Percentiles rank a stretch among this genome's conserved stretches.
Conservation (phyloP, 345 rosid genomes). For the Limnanthes douglasii region DNA sequence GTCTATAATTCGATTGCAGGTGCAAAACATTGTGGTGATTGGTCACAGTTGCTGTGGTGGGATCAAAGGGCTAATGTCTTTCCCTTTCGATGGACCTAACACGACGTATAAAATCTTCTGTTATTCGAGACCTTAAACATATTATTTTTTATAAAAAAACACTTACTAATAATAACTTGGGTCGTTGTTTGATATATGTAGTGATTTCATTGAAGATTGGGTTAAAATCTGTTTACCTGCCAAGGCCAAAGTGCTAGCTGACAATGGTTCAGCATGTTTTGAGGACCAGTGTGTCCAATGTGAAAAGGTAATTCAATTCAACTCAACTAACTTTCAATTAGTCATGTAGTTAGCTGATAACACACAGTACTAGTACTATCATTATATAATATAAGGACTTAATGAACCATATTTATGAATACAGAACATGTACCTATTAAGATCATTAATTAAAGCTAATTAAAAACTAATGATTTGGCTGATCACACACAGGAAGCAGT, state of each 20-base stretch:
- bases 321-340: neutral
- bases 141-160: neutral
- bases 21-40: constrained; percentile 70
- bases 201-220: constrained; percentile 98
- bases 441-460: too few relatives aligned
- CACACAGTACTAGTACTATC: neutral
- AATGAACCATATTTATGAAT: too few relatives aligned
- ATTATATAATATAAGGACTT: too few relatives aligned
- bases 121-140: neutral
- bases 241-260: constrained; percentile 47
- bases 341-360: constrained; percentile 28
- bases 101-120: constrained; percentile 11
- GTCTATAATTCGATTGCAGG: too few relatives aligned
- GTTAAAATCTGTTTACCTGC: constrained; percentile 69
- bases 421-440: too few relatives aligned
- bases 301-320: constrained; percentile 43
- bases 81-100: constrained; percentile 40
- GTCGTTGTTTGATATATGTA: too few relatives aligned
- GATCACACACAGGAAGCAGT: constrained; percentile 95
- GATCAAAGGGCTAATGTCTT: constrained; percentile 94
- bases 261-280: constrained; percentile 15
- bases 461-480: too few relatives aligned
- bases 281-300: constrained; percentile 42
- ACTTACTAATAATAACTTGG: too few relatives aligned
- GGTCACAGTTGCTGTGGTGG: constrained; percentile 99